Evolutionary conservation across 495 filamentous ascomycete species (phyloP), one percentile per base, ranked within the genome.

Genomic region (Evansstolkia leycettana): DNA sequence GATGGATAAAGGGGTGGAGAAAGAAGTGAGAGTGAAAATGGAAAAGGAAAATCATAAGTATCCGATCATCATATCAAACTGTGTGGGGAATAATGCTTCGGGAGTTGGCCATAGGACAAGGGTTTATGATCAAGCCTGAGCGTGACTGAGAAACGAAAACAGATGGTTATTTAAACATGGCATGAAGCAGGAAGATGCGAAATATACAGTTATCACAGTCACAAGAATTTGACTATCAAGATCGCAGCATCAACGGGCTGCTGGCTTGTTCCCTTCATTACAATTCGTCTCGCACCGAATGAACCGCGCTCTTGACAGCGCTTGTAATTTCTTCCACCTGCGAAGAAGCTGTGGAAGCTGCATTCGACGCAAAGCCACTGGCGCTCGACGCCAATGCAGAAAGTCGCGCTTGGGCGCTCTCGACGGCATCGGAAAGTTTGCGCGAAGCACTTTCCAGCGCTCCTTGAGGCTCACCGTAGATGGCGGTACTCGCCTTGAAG

Each of bases 251-350:
- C 23, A 10, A 33, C 17, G 28, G 9, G 15, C 8, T 17, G 3
- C 23, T n/a, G 16, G 11, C 14, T 29, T 29, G 5, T 29, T 29
- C 28, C 24, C 19, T 20, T 16, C 16, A 37, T 60, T 51, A 82
- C 36, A 82, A 49, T 50, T 82, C 76, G 43, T 81, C 76, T 45
- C 65, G 73, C 28, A 54, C 41, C 15, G 39, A 42, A 11, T 43
- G 49, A 28, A 34, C 39, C 8, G 38, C 37, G 33, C 38, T 41
- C 38, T 58, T 62, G 37, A 56, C 47, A 33, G 46, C 55, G 34
- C 45, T 55, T 17, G 39, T 55, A 29, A 45, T 61, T 39, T 45
- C 70, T 44, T 62, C 69, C 43, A 49, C 62, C 5, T 71, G 67
- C 39, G 69, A 69, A 3, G 65, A 58, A 36, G 39, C 52, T 19